Conservation (phyloP, 768 basidiomycete genomes). For the Suillus weaverae region DNA sequence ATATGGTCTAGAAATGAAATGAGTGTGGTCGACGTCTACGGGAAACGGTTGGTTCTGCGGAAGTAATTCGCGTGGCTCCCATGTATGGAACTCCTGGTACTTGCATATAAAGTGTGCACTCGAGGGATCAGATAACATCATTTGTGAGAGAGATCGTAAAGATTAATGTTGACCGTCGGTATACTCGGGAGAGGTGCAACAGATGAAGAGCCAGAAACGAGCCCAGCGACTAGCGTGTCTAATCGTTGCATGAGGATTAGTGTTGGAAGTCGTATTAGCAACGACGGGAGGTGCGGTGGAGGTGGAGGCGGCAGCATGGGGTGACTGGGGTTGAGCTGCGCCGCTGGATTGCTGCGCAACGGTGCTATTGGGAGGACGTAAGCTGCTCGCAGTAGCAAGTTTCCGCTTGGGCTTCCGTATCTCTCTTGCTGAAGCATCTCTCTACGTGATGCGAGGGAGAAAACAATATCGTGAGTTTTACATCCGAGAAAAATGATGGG, state of each 20-base stretch:
- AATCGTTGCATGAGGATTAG: neutral
- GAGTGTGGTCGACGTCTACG: no score
- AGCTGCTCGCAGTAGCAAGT: neutral
- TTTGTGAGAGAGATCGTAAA: neutral
- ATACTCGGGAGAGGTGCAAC: neutral
- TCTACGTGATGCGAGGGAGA: no score
- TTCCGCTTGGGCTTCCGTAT: no score
- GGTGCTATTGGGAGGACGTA: neutral
- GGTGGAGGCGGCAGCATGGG: neutral
- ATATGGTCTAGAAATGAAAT: no score
- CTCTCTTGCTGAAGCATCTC: no score
- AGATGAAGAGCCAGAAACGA: neutral
- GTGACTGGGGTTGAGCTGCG: neutral
- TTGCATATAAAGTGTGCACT: no score
- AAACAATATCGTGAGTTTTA: neutral
- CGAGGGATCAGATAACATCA: no score
- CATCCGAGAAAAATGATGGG: neutral
- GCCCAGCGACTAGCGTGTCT: neutral
- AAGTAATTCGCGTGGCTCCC: no score
- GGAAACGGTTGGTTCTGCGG: no score
- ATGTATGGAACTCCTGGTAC: no score
- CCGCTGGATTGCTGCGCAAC: neutral
- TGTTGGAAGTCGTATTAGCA: neutral
- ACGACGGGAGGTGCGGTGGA: neutral
- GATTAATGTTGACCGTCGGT: neutral